These are phyloP conservation scores for Ilyonectria mors-panacis DNA, from an alignment of 2,329 filamentous ascomycete species.

Conservation along the genomic window DNA sequence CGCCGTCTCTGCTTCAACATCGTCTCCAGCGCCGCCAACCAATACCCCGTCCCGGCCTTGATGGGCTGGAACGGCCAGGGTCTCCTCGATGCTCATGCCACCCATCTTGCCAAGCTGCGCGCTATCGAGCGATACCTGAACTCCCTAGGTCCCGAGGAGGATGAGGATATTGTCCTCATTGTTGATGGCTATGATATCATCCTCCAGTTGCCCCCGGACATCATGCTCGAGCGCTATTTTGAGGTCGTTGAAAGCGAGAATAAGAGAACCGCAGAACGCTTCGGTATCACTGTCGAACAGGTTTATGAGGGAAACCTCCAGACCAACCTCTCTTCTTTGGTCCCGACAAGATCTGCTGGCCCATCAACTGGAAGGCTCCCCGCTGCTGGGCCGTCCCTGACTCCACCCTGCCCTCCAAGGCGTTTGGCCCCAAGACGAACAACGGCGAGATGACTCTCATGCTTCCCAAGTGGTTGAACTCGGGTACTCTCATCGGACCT, in stretches of 20 bases:
- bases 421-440: slow-evolving; percentile 57
- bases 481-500: slow-evolving; percentile 61
- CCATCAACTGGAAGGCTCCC: slow-evolving; percentile 52
- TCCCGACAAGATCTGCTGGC: slow-evolving; percentile 61
- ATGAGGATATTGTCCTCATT: slow-evolving; percentile 74
- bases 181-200: slow-evolving; percentile 76
- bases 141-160: slow-evolving; percentile 45
- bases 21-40: slow-evolving; percentile 55
- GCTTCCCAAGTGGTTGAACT: slow-evolving; percentile 61
- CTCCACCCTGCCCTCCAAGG: slow-evolving; percentile 49
- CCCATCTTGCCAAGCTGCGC: slow-evolving; percentile 59
- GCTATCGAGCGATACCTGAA: slow-evolving; percentile 54
- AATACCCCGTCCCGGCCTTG: slow-evolving; percentile 56
- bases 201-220: slow-evolving; percentile 75
- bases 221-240: slow-evolving; percentile 75
- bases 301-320: slow-evolving; percentile 50
- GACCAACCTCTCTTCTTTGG: slow-evolving; percentile 61
- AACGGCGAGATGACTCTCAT: slow-evolving; percentile 50
- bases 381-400: slow-evolving; percentile 60
- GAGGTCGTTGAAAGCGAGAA: slow-evolving; percentile 65
- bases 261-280: slow-evolving; percentile 63
- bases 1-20: slow-evolving; percentile 57
- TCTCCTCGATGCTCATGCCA: slow-evolving; percentile 52
- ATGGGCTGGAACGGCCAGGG: slow-evolving; percentile 57
- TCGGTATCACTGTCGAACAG: slow-evolving; percentile 57